These are phyloP conservation scores for Trichoderma sp. DNA, from an alignment of 2,329 filamentous ascomycete species.

Conservation along the genomic window DNA sequence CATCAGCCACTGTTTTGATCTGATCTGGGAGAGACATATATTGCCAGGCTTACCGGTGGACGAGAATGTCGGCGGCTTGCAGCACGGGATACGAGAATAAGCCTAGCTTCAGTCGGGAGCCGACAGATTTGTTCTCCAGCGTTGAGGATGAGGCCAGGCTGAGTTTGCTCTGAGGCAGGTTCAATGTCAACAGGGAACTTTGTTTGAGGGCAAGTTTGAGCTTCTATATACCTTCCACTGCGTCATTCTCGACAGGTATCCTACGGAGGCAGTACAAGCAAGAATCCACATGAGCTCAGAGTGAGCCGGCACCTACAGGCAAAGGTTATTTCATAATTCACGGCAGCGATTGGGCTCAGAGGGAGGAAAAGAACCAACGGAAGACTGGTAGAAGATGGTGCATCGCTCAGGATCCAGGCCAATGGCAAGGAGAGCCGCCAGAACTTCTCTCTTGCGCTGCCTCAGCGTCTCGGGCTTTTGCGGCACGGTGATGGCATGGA, in stretches of 20 bases:
- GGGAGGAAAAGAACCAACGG: conserved; percentile 56
- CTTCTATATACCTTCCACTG: conserved; percentile 79
- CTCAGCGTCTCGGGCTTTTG: conserved; percentile 63
- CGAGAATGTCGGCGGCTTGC: conserved; percentile 88
- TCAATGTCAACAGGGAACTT: background rate
- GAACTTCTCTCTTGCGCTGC: conserved; percentile 66
- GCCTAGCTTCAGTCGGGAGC: conserved; percentile 71
- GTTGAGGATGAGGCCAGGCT: conserved; percentile 58
- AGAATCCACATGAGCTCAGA: conserved; percentile 96
- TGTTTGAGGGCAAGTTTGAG: background rate
- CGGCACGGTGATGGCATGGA: conserved; percentile 85
- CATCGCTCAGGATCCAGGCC: conserved; percentile 77
- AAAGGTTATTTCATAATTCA: background rate
- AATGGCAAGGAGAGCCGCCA: conserved; percentile 79
- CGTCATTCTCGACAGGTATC: conserved; percentile 96
- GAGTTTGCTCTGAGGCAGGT: conserved; percentile 64
- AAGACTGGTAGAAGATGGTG: conserved; percentile 79
- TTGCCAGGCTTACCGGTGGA: conserved; percentile 62
- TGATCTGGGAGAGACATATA: background rate
- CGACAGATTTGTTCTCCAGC: conserved; percentile 57
- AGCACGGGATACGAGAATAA: conserved; percentile 95
- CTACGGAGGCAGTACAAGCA: conserved; percentile 85
- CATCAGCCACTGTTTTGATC: background rate
- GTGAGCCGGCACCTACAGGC: conserved; percentile 66
- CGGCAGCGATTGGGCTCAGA: too few relatives aligned